These are phyloP conservation scores for Aspergillus affinis DNA, from an alignment of 495 filamentous ascomycete genomes.

Conservation along the genomic window DNA sequence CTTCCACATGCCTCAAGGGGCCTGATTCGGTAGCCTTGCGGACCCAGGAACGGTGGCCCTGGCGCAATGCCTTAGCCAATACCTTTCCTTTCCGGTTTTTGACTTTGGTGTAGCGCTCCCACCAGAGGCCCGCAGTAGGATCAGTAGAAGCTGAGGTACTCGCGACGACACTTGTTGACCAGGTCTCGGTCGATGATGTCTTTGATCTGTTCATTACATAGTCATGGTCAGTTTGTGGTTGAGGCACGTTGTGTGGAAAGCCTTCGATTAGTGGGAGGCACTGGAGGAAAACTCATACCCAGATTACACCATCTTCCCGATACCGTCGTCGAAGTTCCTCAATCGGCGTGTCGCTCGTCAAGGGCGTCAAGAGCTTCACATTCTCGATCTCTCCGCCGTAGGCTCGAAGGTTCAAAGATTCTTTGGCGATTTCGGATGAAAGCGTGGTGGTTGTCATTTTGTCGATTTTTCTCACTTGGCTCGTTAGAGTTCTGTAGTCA, in stretches of 20 bases:
- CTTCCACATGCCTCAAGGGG: no score
- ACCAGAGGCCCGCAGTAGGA: no score
- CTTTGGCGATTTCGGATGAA: background rate
- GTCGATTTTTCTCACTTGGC: background rate
- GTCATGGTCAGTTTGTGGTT: background rate
- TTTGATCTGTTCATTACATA: slow-evolving; percentile 30
- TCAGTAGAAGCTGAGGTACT: no score
- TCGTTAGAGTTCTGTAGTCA: no score
- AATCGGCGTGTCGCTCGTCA: background rate
- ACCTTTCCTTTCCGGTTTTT: no score
- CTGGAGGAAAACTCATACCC: background rate
- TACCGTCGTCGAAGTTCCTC: background rate
- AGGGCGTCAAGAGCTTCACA: background rate
- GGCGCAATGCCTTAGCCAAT: no score
- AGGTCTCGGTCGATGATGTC: slow-evolving; percentile 44
- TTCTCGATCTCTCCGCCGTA: background rate
- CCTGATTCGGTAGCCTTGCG: no score
- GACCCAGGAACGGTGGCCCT: no score
- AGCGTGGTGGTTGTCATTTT: background rate
- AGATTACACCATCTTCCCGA: background rate
- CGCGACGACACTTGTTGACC: slow-evolving; percentile 44
- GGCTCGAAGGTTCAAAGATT: background rate
- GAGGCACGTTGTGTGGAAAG: background rate
- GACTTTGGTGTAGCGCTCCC: no score
- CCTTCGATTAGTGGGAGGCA: background rate